Conservation (phyloP, 768 basidiomycete genomes). For the Sporobolomyces roseus region DNA sequence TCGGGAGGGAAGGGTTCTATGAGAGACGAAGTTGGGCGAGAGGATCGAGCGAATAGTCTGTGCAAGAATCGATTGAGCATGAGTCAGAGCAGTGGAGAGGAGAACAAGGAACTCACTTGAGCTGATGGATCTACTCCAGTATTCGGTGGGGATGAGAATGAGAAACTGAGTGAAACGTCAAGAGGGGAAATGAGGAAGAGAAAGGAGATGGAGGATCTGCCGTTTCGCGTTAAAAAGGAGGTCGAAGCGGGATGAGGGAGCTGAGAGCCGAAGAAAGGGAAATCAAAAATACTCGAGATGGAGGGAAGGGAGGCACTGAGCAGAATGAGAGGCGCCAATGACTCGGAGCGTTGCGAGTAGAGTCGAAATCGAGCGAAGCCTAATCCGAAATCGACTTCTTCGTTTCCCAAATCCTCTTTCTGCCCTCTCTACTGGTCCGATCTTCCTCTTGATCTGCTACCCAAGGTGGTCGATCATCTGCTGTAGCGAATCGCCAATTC, state of each 20-base stretch:
- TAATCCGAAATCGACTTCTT: too few relatives aligned
- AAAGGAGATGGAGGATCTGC: neutral
- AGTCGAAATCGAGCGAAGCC: too few relatives aligned
- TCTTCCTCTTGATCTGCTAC: neutral
- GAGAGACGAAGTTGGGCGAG: neutral
- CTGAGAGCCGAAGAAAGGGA: too few relatives aligned
- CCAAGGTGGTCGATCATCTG: neutral
- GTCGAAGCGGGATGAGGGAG: constrained; percentile 1
- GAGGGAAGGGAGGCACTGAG: too few relatives aligned
- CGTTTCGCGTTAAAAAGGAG: too few relatives aligned
- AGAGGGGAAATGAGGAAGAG: neutral
- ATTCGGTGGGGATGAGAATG: neutral
- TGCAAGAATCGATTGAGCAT: neutral
- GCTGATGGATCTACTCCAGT: neutral
- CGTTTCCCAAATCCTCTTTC: neutral
- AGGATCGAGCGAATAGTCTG: neutral
- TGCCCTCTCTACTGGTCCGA: neutral
- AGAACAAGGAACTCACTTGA: neutral
- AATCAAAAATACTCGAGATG: too few relatives aligned
- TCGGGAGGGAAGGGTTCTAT: neutral
- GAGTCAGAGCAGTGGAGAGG: neutral
- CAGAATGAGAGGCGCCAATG: too few relatives aligned
- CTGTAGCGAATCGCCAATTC: constrained; percentile 15
- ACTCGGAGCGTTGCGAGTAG: too few relatives aligned
- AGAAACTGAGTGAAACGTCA: neutral